Percentiles rank a stretch among this genome's conserved stretches.
These are phyloP conservation scores for Acanthamoeba culbertsoni DNA, from an alignment of 208 protist genomes.

Conservation along the genomic window DNA sequence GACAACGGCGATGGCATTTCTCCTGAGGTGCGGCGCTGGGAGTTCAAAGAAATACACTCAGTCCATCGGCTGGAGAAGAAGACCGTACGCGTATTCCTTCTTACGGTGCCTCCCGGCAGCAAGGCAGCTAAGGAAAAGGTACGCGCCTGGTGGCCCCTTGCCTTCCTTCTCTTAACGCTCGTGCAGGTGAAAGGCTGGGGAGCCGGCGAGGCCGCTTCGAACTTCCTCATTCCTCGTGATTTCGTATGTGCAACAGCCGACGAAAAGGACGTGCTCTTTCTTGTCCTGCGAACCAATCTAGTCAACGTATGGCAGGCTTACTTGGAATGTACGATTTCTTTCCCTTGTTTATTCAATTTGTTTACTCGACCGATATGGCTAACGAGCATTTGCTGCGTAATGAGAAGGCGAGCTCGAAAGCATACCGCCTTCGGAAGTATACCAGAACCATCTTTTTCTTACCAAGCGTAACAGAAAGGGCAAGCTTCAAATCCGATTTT, in stretches of 20 bases:
- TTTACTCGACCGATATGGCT: not conserved
- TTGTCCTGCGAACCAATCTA: not conserved
- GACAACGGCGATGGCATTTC: too few relatives aligned
- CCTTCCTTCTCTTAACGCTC: not conserved
- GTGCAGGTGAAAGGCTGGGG: slow-evolving; percentile 38
- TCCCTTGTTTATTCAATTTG: not conserved
- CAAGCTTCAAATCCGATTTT: slow-evolving; percentile 27
- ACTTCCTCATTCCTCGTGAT: not conserved
- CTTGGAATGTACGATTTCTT: not conserved
- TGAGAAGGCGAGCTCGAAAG: not conserved
- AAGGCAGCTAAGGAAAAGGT: slow-evolving; percentile 28
- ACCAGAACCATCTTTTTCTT: slow-evolving; percentile 20
- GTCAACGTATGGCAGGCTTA: slow-evolving; percentile 13
- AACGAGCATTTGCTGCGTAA: not conserved
- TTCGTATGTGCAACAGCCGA: not conserved
- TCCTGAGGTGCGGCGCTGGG: not conserved
- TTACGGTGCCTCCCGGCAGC: not conserved
- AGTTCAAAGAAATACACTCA: not conserved
- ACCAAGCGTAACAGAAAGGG: slow-evolving; percentile 48
- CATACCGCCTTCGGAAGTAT: not conserved
- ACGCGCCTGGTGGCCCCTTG: not conserved
- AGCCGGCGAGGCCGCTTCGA: slow-evolving; percentile 13
- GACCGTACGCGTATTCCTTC: not conserved
- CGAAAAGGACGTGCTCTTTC: not conserved
- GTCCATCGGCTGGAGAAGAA: not conserved